Percentiles rank a stretch among this genome's conserved stretches.
Conservation (phyloP, 768 basidiomycete species). For the Candolleomyces aberdarensis region DNA sequence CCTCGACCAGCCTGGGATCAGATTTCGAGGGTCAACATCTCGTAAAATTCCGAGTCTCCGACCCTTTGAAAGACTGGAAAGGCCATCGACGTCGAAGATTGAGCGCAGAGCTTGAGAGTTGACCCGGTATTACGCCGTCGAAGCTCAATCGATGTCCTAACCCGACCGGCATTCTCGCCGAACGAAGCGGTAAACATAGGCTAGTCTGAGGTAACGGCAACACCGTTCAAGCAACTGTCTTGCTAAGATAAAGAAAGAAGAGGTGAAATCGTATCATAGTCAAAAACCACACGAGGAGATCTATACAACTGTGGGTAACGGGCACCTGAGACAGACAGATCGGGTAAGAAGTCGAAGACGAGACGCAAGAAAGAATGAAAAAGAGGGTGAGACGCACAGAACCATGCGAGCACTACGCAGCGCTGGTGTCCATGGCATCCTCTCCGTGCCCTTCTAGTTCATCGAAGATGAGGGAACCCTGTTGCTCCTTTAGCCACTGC, state of each 20-base stretch:
- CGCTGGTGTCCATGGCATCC: conserved; percentile 18
- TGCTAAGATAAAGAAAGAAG: too few species aligned
- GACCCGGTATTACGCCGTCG: not conserved
- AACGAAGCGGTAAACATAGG: not conserved
- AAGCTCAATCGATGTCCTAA: not conserved
- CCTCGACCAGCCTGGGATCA: not conserved
- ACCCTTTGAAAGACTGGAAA: not conserved
- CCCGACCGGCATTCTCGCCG: not conserved
- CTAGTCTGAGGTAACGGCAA: too few species aligned
- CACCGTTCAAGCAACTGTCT: too few species aligned
- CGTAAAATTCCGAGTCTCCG: not conserved
- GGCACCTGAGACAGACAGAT: too few species aligned
- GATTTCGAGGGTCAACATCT: not conserved
- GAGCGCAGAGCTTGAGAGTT: not conserved
- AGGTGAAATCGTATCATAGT: too few species aligned
- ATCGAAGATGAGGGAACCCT: conserved; percentile 71
- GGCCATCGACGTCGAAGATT: not conserved
- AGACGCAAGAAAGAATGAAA: not conserved
- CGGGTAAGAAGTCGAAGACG: too few species aligned
- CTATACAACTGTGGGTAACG: too few species aligned
- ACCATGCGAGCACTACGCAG: not conserved
- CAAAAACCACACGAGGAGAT: too few species aligned
- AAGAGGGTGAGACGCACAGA: not conserved
- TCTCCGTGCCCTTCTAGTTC: conserved; percentile 44
- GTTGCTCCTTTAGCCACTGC: conserved; percentile 87